phyloP scores from a whole-genome alignment of 805 yeast species.

The Saccharomycopsis schoenii region DNA sequence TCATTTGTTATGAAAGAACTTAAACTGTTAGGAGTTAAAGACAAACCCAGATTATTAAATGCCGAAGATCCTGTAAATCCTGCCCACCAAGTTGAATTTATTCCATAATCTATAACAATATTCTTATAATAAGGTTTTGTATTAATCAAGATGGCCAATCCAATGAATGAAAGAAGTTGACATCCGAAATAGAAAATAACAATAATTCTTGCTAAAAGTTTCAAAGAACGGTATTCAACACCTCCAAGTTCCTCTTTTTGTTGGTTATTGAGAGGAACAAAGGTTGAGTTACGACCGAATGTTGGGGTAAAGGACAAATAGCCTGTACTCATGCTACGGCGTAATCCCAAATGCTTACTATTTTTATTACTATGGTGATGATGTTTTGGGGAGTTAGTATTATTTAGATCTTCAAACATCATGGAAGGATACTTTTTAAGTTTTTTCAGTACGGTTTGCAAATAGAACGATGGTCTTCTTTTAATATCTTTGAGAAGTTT shows the following conservation, averaged over 20 bases:
- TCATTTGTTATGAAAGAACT: conserved; percentile 49
- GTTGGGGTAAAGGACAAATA: conserved; percentile 89
- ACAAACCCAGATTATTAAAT: conserved; percentile 79
- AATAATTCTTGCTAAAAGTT: conserved; percentile 59
- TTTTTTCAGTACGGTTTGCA: conserved; percentile 3
- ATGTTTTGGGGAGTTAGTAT: not conserved
- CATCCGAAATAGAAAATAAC: conserved; percentile 66
- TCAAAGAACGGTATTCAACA: conserved; percentile 87
- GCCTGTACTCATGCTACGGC: conserved; percentile 39
- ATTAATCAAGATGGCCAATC: conserved; percentile 55
- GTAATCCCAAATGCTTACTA: not conserved
- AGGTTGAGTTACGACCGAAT: conserved; percentile 86
- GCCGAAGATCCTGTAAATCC: conserved; percentile 71
- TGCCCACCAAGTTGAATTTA: conserved; percentile 88
- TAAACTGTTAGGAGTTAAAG: conserved; percentile 79
- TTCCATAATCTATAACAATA: conserved; percentile 43
- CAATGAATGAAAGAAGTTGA: conserved; percentile 44
- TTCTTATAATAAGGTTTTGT: conserved; percentile 32
- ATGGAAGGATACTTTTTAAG: conserved; percentile 16
- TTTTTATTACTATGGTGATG: not conserved
- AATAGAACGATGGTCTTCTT: not conserved
- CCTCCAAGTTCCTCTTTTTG: conserved; percentile 96
- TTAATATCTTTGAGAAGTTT: conserved; percentile 21
- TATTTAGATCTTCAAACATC: conserved; percentile 15
- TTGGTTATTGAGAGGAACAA: conserved; percentile 66